phyloP scores from a whole-genome alignment of 257 asterid genomes.

The Henckelia pumila region DNA sequence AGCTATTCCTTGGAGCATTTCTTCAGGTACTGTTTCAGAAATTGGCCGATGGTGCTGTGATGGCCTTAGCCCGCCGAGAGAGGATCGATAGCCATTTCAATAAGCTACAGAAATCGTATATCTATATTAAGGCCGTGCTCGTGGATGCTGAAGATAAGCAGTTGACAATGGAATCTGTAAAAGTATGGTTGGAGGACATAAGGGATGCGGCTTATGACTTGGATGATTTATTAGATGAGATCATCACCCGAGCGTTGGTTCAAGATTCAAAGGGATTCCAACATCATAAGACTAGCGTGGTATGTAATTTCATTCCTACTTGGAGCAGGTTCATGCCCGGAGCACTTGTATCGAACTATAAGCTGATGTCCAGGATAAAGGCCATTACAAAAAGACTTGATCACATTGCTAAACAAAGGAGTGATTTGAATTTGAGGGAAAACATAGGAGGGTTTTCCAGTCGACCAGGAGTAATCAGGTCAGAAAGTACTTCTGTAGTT shows the following conservation, averaged over 20 bases:
- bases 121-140: constrained; percentile 40
- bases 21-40: constrained; percentile 49
- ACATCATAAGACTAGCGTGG: constrained; percentile 28
- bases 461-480: constrained; percentile 27
- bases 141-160: constrained; percentile 72
- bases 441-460: constrained; percentile 24
- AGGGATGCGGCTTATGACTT: constrained; percentile 62
- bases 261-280: constrained; percentile 31
- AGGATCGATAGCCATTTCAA: constrained; percentile 43
- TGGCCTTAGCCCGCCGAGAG: constrained; percentile 51
- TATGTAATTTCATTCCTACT: constrained; percentile 40
- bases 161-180: constrained; percentile 32
- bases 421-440: constrained; percentile 38
- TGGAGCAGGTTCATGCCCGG: constrained; percentile 41
- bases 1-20: constrained; percentile 60
- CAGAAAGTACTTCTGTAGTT: constrained; percentile 53
- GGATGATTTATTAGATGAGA: constrained; percentile 67
- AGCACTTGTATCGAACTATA: constrained; percentile 38
- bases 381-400: constrained; percentile 36
- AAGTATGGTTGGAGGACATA: constrained; percentile 54
- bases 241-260: constrained; percentile 42
- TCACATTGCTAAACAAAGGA: constrained; percentile 31
- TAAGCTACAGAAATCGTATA: constrained; percentile 31
- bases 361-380: constrained; percentile 45
- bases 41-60: constrained; percentile 34